Percentiles rank a stretch among this genome's conserved stretches.
These are phyloP conservation scores for Kandelia obovata DNA, from an alignment of 345 rosid species.

Conservation along the genomic window DNA sequence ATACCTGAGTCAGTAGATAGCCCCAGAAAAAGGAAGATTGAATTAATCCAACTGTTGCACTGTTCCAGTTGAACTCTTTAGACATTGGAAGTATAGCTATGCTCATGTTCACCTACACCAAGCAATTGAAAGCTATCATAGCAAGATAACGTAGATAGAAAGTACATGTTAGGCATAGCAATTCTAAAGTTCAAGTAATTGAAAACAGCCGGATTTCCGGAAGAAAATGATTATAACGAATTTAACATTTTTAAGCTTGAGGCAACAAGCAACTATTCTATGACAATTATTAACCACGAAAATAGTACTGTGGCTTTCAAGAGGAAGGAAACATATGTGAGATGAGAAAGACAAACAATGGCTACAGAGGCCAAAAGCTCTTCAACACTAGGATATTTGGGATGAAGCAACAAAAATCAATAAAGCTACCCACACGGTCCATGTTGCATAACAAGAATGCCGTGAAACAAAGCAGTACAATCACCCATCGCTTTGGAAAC, in stretches of 20 bases:
- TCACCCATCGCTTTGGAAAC: conserved; percentile 84
- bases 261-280: no score
- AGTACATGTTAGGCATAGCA: no score
- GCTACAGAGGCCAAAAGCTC: not conserved
- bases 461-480: conserved; percentile 77
- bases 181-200: no score
- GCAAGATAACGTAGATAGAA: not conserved
- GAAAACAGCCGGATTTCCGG: no score
- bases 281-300: no score
- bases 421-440: conserved; percentile 74
- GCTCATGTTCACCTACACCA: conserved; percentile 92
- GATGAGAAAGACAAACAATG: no score
- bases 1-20: conserved; percentile 90
- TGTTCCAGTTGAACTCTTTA: conserved; percentile 86
- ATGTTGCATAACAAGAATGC: conserved; percentile 90
- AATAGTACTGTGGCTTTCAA: no score
- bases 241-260: no score
- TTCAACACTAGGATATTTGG: no score
- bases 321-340: no score
- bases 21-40: conserved; percentile 99
- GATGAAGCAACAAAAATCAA: not conserved
- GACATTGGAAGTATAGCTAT: conserved; percentile 99
- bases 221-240: no score
- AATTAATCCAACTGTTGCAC: conserved; percentile 92
- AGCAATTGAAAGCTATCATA: conserved; percentile 17